These are phyloP conservation scores for Gnomoniopsis sp. DNA, from an alignment of 2,329 filamentous ascomycete species.

Conservation along the genomic window DNA sequence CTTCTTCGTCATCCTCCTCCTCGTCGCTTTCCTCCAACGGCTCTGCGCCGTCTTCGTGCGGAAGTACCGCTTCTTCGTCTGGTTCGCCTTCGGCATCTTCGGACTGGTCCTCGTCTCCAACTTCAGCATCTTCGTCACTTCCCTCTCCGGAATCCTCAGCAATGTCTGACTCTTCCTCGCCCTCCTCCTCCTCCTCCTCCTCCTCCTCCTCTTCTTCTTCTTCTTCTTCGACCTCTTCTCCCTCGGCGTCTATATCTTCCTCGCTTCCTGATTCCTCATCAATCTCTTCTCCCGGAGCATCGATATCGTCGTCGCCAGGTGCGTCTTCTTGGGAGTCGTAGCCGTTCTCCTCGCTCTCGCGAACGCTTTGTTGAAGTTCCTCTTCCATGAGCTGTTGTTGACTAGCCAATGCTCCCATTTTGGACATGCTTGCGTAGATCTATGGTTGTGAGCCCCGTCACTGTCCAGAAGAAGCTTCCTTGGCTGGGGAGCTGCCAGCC, in stretches of 20 bases:
- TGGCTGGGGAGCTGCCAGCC: constrained; percentile 5
- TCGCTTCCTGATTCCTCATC: constrained; percentile 34
- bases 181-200: constrained; percentile 26
- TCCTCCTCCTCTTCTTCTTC: constrained; percentile 24
- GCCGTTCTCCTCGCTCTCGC: constrained; percentile 46
- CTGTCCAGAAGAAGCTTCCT: constrained; percentile 4
- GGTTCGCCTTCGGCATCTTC: constrained; percentile 30
- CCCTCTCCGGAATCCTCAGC: constrained; percentile 18
- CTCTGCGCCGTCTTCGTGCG: constrained; percentile 17
- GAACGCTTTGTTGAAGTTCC: constrained; percentile 53
- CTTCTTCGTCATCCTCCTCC: constrained; percentile 43
- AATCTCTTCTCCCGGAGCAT: constrained; percentile 31
- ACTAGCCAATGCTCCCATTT: constrained; percentile 36
- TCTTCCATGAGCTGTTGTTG: constrained; percentile 49
- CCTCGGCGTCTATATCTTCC: constrained; percentile 39
- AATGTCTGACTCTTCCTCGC: constrained; percentile 27
- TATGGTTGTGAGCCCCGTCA: constrained; percentile 4
- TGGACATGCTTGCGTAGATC: constrained; percentile 2
- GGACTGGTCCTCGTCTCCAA: constrained; percentile 20
- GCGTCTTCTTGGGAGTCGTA: constrained; percentile 34
- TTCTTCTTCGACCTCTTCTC: constrained; percentile 30
- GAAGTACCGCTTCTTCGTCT: constrained; percentile 21
- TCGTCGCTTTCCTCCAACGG: constrained; percentile 19
- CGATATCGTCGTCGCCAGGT: constrained; percentile 24
- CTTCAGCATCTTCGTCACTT: constrained; percentile 21